phyloP scores from a whole-genome alignment of 768 basidiomycete genomes.

The Chalciporus sphaerocephalus region DNA sequence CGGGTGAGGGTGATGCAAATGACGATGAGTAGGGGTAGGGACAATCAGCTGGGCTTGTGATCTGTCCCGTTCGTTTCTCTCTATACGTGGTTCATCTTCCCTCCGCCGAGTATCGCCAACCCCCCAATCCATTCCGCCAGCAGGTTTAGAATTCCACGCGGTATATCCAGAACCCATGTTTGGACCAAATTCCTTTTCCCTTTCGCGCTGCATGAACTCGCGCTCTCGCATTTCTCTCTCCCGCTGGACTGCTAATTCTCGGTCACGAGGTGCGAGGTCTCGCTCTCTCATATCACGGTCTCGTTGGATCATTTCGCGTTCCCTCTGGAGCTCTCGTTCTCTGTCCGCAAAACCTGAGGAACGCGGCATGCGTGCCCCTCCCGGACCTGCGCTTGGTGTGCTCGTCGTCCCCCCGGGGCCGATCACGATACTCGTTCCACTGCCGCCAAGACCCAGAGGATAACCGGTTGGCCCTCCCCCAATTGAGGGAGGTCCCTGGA shows the following conservation, averaged over 20 bases:
- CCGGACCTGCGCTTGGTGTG: slow-evolving; percentile 13
- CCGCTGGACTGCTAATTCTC: slow-evolving; percentile 19
- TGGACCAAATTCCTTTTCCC: slow-evolving; percentile 26
- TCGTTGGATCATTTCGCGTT: slow-evolving; percentile 28
- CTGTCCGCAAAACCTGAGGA: slow-evolving; percentile 32
- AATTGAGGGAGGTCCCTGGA: slow-evolving; percentile 22
- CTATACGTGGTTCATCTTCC: slow-evolving; percentile 31
- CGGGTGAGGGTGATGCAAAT: slow-evolving; percentile 30
- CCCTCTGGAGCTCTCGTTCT: slow-evolving; percentile 19
- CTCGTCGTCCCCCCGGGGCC: slow-evolving; percentile 24
- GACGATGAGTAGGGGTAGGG: slow-evolving; percentile 27
- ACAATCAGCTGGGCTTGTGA: slow-evolving; percentile 23
- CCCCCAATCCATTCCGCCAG: slow-evolving; percentile 30
- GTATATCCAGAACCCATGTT: slow-evolving; percentile 15
- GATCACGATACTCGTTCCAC: slow-evolving; percentile 22
- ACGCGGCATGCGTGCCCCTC: slow-evolving; percentile 21
- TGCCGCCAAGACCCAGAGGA: slow-evolving; percentile 17
- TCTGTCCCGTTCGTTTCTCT: slow-evolving; percentile 25
- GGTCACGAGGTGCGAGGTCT: slow-evolving; percentile 20
- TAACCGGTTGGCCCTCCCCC: slow-evolving; percentile 19
- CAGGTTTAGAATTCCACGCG: slow-evolving; percentile 34
- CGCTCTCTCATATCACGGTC: slow-evolving; percentile 26
- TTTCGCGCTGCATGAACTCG: slow-evolving; percentile 1
- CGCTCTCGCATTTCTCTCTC: slow-evolving; percentile 26
- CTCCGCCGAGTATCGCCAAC: slow-evolving; percentile 33